Evolutionary conservation across 352 stramenopile species (phyloP), one percentile per base, ranked within the genome.

Genomic region (Globisporangium okanoganense): DNA sequence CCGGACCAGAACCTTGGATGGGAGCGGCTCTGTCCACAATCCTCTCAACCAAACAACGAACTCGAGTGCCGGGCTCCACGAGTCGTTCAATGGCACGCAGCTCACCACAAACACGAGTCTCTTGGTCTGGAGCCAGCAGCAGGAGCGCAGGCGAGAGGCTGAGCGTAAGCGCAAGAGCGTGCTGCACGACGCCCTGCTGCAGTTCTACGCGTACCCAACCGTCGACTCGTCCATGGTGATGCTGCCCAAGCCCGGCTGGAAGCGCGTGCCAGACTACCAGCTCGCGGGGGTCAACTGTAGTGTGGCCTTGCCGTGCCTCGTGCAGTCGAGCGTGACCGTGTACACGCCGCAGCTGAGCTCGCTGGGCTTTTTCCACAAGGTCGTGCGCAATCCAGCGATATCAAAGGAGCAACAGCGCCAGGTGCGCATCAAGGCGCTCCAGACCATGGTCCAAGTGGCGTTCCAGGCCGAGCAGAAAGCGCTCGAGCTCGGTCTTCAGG

Each of bases 241-340:
- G 20, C 31, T 55, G 13, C 44, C 50, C 14, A 53, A 36, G 18
- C 33, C n/a, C 20, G 25, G 18, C 18, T 45, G 27, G 22, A 54
- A 40, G 2, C 24, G 20, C 12, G 24, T n/a, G n/a, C 8, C n/a
- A 9, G 16, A 22, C 18, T 40, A 44, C 1, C 13, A 53, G 20
- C 14, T 18, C 0, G 20, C 14, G 9, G 49, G 5, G n/a, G 51
- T 16, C 13, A 60, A 63, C 33, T 85, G 78, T 51, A 70, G 56
- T 10, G 3, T 75, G 2, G 20, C 63, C 9, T 27, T 22, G 12
- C 66, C 64, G 25, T 87, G 76, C 51, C 41, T 78, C 8, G 60
- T 76, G 9, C 72, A 75, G 20, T 91, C 81, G 13, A 67, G 77
- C 25, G 75, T 91, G 25, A 91, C 81, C 0, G 75, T 91, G 55